Conservation (phyloP, 2,329 filamentous ascomycete species). For the Calonectria pauciramosa region DNA sequence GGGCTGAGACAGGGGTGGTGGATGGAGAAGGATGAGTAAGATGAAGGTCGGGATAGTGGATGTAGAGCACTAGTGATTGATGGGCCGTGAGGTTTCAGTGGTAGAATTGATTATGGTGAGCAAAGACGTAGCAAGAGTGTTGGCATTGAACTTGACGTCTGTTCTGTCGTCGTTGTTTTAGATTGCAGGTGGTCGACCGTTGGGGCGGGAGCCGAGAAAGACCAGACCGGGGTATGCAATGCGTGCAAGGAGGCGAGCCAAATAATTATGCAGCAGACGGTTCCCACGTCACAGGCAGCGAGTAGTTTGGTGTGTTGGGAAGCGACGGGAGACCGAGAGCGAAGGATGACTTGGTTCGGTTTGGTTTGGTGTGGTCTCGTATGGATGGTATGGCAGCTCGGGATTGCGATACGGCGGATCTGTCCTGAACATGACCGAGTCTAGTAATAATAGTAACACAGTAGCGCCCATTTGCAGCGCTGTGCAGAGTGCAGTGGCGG, state of each 20-base stretch:
- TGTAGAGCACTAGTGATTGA: neutral
- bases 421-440: conserved; percentile 3
- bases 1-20: conserved; percentile 21
- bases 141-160: neutral
- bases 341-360: conserved; percentile 3
- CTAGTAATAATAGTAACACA: conserved; percentile 14
- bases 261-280: conserved; percentile 13
- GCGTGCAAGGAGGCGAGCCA: conserved; percentile 4
- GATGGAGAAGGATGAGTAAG: conserved; percentile 33
- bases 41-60: conserved; percentile 7
- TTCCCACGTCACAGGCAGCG: conserved; percentile 1
- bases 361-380: neutral
- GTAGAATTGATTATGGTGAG: neutral
- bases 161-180: conserved; percentile 10
- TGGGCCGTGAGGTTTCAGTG: neutral
- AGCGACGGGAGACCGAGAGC: neutral
- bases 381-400: neutral
- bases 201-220: conserved; percentile 2
- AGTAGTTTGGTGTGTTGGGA: neutral
- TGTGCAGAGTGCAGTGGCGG: neutral
- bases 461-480: conserved; percentile 7
- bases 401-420: neutral
- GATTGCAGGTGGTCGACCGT: conserved; percentile 16
- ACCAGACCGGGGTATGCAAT: conserved; percentile 12
- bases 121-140: conserved; percentile 1